Conservation (phyloP, 345 rosid species). For the Citrus trifoliata region DNA sequence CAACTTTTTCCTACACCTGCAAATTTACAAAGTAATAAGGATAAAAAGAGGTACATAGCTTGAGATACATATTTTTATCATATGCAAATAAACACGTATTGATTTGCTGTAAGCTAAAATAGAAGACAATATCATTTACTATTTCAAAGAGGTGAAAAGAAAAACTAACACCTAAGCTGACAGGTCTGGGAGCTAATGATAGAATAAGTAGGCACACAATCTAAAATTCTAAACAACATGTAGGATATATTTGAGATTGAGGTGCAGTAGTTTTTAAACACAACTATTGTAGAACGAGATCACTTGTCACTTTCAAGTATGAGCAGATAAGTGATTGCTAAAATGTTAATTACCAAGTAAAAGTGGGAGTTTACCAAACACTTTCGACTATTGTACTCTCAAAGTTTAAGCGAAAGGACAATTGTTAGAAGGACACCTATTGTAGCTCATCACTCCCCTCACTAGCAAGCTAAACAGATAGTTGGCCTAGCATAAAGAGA, state of each 20-base stretch:
- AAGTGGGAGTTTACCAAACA: background rate
- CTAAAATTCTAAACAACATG: background rate
- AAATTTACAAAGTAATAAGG: background rate
- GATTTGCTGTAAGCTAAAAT: background rate
- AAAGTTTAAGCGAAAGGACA: background rate
- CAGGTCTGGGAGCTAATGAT: background rate
- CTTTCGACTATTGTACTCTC: background rate
- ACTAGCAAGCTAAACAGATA: background rate
- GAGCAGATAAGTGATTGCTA: background rate
- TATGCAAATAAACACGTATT: background rate
- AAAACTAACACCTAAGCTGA: background rate
- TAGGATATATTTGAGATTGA: too few relatives aligned
- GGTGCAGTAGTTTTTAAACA: too few relatives aligned
- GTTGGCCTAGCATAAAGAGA: background rate
- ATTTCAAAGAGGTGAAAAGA: background rate
- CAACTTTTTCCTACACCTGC: conserved; percentile 96
- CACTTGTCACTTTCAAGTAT: background rate
- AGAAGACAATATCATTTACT: background rate
- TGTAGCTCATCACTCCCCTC: background rate
- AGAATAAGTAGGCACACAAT: background rate
- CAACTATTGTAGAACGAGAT: background rate
- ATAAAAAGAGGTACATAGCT: background rate
- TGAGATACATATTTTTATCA: background rate
- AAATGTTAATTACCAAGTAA: background rate
- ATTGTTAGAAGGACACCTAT: too few relatives aligned